phyloP scores from a whole-genome alignment of 2,329 filamentous ascomycete species.

The Fusarium goolgardi region DNA sequence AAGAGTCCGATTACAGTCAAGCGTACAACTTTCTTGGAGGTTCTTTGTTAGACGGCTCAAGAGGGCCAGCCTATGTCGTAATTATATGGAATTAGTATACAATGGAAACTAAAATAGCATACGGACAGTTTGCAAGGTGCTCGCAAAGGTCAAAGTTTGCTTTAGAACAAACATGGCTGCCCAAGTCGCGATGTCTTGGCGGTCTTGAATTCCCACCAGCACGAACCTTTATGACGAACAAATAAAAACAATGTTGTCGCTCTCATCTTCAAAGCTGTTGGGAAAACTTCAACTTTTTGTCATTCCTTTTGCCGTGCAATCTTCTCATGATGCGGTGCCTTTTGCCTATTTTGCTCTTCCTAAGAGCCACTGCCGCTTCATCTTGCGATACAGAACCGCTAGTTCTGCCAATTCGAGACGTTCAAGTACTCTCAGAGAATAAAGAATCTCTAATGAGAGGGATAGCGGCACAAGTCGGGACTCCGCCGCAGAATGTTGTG shows the following conservation, averaged over 20 bases:
- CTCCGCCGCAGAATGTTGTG: conserved; percentile 46
- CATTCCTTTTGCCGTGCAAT: not conserved
- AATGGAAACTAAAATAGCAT: not conserved
- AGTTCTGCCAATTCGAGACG: conserved; percentile 33
- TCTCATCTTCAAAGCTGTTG: not conserved
- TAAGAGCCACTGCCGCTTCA: not conserved
- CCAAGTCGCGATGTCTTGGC: not conserved
- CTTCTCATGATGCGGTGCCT: conserved; percentile 14
- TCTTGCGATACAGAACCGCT: conserved; percentile 32
- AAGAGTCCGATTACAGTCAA: not conserved
- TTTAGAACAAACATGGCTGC: not conserved
- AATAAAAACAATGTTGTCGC: not conserved
- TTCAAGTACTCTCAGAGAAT: conserved; percentile 42
- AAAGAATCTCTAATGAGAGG: conserved; percentile 48
- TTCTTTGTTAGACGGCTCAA: conserved; percentile 1
- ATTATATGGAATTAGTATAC: not conserved
- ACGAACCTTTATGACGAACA: not conserved
- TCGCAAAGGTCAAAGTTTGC: not conserved
- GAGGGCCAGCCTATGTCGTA: too few species aligned
- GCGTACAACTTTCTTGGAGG: not conserved
- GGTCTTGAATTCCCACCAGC: not conserved
- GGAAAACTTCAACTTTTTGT: not conserved
- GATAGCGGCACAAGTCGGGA: conserved; percentile 43
- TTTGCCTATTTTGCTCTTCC: not conserved
- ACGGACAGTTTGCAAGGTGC: too few species aligned